Conservation (phyloP, 441 rosid species). For the Populus hybrid region DNA sequence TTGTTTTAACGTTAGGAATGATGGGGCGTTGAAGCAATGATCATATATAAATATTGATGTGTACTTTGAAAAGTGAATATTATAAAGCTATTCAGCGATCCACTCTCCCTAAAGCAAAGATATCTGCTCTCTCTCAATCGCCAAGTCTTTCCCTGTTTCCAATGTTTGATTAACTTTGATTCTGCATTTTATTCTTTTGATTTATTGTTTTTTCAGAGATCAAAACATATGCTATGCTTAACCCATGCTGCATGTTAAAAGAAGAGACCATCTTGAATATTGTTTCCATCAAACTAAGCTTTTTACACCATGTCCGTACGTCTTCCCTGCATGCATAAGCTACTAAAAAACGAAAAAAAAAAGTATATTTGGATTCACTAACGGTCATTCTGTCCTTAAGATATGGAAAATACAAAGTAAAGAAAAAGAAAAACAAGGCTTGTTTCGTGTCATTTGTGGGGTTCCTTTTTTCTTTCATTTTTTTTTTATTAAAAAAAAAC, state of each 20-base stretch:
- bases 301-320: neutral
- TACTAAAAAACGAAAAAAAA: neutral
- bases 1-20: slow-evolving; percentile 28
- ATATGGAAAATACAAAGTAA: neutral
- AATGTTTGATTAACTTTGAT: slow-evolving; percentile 34
- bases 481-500: no score
- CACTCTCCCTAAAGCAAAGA: slow-evolving; percentile 39
- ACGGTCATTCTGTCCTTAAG: neutral
- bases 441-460: no score
- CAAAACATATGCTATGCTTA: slow-evolving; percentile 3
- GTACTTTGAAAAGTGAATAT: slow-evolving; percentile 38
- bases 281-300: neutral
- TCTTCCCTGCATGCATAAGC: neutral
- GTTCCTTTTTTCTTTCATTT: no score
- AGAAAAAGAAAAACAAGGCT: no score
- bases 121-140: slow-evolving; percentile 31
- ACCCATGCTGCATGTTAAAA: slow-evolving; percentile 36
- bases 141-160: slow-evolving; percentile 54
- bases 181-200: neutral
- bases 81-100: slow-evolving; percentile 47
- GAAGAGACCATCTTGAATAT: slow-evolving; percentile 37
- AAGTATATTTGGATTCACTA: neutral
- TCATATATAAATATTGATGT: neutral
- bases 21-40: slow-evolving; percentile 5
- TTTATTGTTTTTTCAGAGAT: slow-evolving; percentile 20